Base-by-base conservation (phyloP, 257 asterid genomes). In the Fraxinus anomala region DNA sequence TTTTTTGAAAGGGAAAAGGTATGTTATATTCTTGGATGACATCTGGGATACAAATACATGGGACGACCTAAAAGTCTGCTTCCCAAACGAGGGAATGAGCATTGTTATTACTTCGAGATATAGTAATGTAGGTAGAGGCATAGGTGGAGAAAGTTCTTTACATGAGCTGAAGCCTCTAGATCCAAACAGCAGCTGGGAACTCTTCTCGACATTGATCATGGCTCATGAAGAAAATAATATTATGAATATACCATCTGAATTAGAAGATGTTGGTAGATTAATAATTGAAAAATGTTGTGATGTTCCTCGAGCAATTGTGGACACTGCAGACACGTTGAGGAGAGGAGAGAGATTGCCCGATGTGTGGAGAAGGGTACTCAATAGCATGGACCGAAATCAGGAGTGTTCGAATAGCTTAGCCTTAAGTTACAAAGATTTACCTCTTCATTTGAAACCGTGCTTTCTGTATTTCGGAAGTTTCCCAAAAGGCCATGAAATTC, bases 211-310 rank as follows among this genome's bases (percentile, higher is more conserved):
- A 17, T 24, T 21, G 16, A 39, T 75, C 17, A 11, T 59, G 42
- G 28, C 0, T 39, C 28, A 24, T 14, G 36, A 34, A 16, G n/a
- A 61, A n/a, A 59, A 75, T 11, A 56, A 30, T 9, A 28, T 51
- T 28, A 19, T 44, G 9, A 51, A 17, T 8, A n/a, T 10, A 12
- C 44, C 63, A 6, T 16, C 23, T 3, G 3, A 14, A 17, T 65
- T 75, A n/a, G 39, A 2, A 26, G 3, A 36, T 23, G 28, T 75
- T 13, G 65, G 79, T 13, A 39, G 28, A 75, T 5, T 1, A 14
- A 75, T 75, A 65, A 70, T 39, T 7, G 42, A 3, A 21, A 75
- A 68, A 63, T 75, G 79, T 13, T 31, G 73, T 6, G 79, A 73
- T 39, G 13, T 39, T 26, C 73, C 79, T 0, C 36, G 65, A 39